Percentiles rank a stretch among this genome's conserved stretches.
These are phyloP conservation scores for Picocystis salinarum DNA, from an alignment of 139 green algal genomes.

Conservation along the genomic window DNA sequence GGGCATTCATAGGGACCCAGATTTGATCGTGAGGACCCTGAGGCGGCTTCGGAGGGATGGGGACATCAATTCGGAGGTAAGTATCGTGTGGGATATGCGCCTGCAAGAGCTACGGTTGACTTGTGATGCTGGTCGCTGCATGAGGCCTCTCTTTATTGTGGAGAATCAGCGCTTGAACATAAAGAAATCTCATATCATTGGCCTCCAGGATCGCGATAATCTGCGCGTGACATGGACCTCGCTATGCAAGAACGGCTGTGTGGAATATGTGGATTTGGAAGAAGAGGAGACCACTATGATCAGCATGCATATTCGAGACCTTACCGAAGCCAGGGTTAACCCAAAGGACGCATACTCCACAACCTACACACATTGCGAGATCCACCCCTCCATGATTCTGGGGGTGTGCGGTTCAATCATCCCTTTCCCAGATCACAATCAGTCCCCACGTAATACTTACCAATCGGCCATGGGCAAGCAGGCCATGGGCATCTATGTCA, in stretches of 20 bases:
- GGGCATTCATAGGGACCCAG: slow-evolving; percentile 28
- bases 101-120: slow-evolving; percentile 29
- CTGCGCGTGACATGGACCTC: background rate
- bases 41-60: slow-evolving; percentile 20
- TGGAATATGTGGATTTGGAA: slow-evolving; percentile 72
- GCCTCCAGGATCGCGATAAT: slow-evolving; percentile 9
- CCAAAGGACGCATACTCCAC: slow-evolving; percentile 15
- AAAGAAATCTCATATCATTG: slow-evolving; percentile 53
- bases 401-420: slow-evolving; percentile 95
- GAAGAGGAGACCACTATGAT: slow-evolving; percentile 99
- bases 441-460: slow-evolving; percentile 76
- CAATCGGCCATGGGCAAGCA: slow-evolving; percentile 68
- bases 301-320: slow-evolving; percentile 57
- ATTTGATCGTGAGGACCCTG: slow-evolving; percentile 24
- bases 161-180: slow-evolving; percentile 54
- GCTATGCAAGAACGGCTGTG: slow-evolving; percentile 17
- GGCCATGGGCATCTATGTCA: slow-evolving; percentile 80
- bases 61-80: slow-evolving; percentile 23
- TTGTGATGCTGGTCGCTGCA: slow-evolving; percentile 22
- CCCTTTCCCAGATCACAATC: slow-evolving; percentile 99
- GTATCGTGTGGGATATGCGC: slow-evolving; percentile 26
- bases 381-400: slow-evolving; percentile 95
- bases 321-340: slow-evolving; percentile 12
- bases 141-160: slow-evolving; percentile 69
- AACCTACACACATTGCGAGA: slow-evolving; percentile 96